A percentile compares a stretch with the other conserved stretches of the same genome.
Conservation (phyloP, 805 yeast genomes). For the Myxozyma neglecta region DNA sequence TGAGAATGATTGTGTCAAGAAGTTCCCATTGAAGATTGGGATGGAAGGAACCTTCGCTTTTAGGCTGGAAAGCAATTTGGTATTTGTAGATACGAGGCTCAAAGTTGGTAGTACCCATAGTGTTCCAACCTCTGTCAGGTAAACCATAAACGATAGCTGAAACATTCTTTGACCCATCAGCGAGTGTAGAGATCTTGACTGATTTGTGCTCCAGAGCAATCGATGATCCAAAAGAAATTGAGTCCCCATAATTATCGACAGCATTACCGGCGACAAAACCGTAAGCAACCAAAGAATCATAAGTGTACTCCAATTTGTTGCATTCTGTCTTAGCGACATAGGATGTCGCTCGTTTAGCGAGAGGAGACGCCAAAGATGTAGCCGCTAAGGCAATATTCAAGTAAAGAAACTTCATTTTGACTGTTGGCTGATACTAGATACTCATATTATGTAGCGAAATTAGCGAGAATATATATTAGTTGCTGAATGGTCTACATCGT, state of each 20-base stretch:
- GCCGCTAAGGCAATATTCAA: slow-evolving; percentile 4
- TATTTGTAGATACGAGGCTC: slow-evolving; percentile 24
- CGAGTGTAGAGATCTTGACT: slow-evolving; percentile 10
- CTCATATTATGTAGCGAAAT: not conserved
- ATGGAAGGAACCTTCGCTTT: slow-evolving; percentile 1
- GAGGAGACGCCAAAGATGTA: not conserved
- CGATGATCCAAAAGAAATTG: slow-evolving; percentile 25
- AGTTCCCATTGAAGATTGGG: slow-evolving; percentile 24
- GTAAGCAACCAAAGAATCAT: slow-evolving; percentile 25
- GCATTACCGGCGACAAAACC: slow-evolving; percentile 23
- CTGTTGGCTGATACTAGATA: not conserved
- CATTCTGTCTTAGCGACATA: slow-evolving; percentile 12
- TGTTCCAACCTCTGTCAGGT: slow-evolving; percentile 33
- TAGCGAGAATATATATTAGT: too few relatives aligned
- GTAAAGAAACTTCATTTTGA: slow-evolving; percentile 1
- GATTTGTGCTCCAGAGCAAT: slow-evolving; percentile 25
- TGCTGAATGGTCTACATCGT: too few relatives aligned
- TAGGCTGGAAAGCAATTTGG: slow-evolving; percentile 17
- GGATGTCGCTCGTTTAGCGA: slow-evolving; percentile 5
- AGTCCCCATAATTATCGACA: slow-evolving; percentile 29
- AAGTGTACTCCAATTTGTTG: slow-evolving; percentile 14
- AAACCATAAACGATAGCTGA: slow-evolving; percentile 19
- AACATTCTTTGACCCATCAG: slow-evolving; percentile 14
- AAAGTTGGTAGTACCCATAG: slow-evolving; percentile 26
- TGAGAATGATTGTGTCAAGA: slow-evolving; percentile 22